Base-by-base conservation (phyloP, 352 stramenopile species). In the Globisporangium cylindrosporum region DNA sequence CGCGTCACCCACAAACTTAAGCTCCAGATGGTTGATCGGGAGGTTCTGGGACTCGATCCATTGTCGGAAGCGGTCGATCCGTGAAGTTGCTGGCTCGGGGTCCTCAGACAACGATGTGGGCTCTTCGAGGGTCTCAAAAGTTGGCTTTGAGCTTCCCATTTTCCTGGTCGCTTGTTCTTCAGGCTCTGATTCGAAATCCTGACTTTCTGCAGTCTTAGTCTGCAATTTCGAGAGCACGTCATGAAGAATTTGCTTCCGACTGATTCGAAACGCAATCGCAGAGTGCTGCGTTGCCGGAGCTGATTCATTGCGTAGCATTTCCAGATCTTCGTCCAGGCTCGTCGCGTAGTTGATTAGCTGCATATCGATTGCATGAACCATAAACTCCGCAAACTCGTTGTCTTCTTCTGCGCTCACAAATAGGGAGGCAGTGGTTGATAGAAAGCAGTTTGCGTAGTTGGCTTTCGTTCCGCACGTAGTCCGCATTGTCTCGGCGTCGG, bases 1-100 rank as follows among this genome's bases (percentile, higher is more conserved):
- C 2, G 58, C 60, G 15, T 79, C 66, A 18, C 56, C 80, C 3
- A 90, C 60, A 58, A 85, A 92, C 8, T 71, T 71, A 24, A 92
- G 73, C 64, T 84, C 68, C 7, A 94, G 57, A 58, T 90, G 74
- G 58, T 92, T 88, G 38, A 83, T 53, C 0, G 78, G 73, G n/a
- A 88, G 76, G 4, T 62, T 4, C 18, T 76, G 71, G 7, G 34
- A 15, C 6, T 59, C 29, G 48, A 94, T 76, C 81, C 80, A 94
- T 22, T 58, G 38, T 55, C 84, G 64, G 29, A 94, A 90, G 8
- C 64, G 59, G 5, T 64, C 14, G 29, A 69, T 27, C 68, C 57
- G 24, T 2, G 41, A 49, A 75, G 59, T 43, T n/a, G 38, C 20
- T 25, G 48, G 14, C 12, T 75, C 76, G 18, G 4, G 41, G 15